These are phyloP conservation scores for Phellinidium pouzarii DNA, from an alignment of 1,284 basidiomycete genomes.

Conservation along the genomic window DNA sequence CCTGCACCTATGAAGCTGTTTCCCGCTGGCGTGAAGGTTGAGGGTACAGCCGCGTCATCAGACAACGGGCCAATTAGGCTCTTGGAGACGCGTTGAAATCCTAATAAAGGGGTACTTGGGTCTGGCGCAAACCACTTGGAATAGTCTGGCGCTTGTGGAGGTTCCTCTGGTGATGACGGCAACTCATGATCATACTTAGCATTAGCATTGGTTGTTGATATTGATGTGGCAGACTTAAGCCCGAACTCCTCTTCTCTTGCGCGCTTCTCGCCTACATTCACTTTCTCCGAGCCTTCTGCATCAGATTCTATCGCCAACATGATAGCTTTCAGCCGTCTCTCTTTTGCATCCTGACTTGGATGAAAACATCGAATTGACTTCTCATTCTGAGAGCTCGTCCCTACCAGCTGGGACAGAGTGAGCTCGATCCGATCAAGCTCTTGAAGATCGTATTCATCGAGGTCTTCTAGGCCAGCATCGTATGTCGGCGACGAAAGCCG, in stretches of 20 bases:
- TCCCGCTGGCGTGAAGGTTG: not conserved
- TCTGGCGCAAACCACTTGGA: constrained; percentile 45
- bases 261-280: not conserved
- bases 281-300: not conserved
- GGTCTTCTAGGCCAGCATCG: constrained; percentile 46
- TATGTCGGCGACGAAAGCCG: constrained; percentile 66
- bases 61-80: not conserved
- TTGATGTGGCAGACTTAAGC: not conserved
- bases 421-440: constrained; percentile 51
- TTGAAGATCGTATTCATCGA: constrained; percentile 49
- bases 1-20: not conserved
- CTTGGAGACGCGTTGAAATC: constrained; percentile 14
- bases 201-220: not conserved
- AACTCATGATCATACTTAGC: constrained; percentile 21
- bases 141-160: constrained; percentile 39
- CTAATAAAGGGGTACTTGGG: not conserved
- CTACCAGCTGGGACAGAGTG: constrained; percentile 36
- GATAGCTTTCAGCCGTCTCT: constrained; percentile 14
- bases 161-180: constrained; percentile 37
- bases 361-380: constrained; percentile 8
- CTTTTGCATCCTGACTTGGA: not conserved
- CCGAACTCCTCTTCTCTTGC: not conserved
- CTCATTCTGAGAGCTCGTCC: constrained; percentile 4
- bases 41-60: not conserved
- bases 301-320: not conserved